Conservation (phyloP, 1,139 yeast genomes). For the Blastobotrys niveus region DNA sequence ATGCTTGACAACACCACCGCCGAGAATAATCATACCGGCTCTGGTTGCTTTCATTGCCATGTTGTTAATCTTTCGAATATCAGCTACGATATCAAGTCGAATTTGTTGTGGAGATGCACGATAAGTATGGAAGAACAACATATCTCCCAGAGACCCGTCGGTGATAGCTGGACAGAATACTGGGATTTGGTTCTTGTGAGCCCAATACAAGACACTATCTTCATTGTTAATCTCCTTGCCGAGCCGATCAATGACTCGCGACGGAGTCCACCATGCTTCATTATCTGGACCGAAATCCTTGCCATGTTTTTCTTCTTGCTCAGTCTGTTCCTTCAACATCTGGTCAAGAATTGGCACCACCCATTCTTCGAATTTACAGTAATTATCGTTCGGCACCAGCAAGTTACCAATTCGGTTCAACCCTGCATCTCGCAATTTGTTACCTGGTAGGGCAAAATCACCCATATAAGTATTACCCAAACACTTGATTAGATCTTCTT, state of each 20-base stretch:
- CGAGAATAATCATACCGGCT: constrained; percentile 94
- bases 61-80: constrained; percentile 82
- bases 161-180: constrained; percentile 96
- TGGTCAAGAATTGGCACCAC: constrained; percentile 86
- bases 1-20: constrained; percentile 95
- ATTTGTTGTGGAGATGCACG: constrained; percentile 86
- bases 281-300: constrained; percentile 55
- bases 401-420: constrained; percentile 96
- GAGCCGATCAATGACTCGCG: constrained; percentile 80
- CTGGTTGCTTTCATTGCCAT: constrained; percentile 92
- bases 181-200: constrained; percentile 92
- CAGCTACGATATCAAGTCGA: constrained; percentile 87
- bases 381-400: constrained; percentile 94
- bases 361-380: constrained; percentile 98
- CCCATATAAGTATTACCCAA: constrained; percentile 95
- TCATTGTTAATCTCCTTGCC: constrained; percentile 96
- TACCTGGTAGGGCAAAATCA: constrained; percentile 77
- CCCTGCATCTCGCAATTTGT: constrained; percentile 82
- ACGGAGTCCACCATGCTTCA: constrained; percentile 77
- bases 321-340: constrained; percentile 85
- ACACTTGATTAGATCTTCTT: constrained; percentile 93
- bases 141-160: constrained; percentile 97
- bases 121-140: constrained; percentile 97
- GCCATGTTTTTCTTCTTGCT: too few species aligned
- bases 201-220: constrained; percentile 94